These are phyloP conservation scores for Ophiosphaerella narmari DNA, from an alignment of 2,329 filamentous ascomycete species.

Conservation along the genomic window DNA sequence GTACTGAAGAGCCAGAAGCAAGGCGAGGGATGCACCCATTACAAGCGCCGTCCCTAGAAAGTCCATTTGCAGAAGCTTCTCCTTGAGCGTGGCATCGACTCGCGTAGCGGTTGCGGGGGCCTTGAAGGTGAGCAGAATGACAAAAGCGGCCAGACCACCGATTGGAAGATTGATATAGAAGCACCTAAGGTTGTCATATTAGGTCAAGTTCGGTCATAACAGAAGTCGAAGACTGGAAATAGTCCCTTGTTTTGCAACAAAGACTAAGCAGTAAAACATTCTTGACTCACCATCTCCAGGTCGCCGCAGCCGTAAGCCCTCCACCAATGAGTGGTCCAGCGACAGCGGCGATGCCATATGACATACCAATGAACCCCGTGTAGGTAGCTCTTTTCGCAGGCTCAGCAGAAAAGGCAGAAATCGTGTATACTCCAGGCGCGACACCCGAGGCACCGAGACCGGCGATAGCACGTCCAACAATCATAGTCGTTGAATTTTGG, in stretches of 20 bases:
- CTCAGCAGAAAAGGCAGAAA: slow-evolving; percentile 52
- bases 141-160: slow-evolving; percentile 45
- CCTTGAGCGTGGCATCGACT: slow-evolving; percentile 29
- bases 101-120: slow-evolving; percentile 33
- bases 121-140: slow-evolving; percentile 49
- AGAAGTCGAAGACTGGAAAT: slow-evolving; percentile 4
- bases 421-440: slow-evolving; percentile 35
- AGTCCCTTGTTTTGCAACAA: neutral
- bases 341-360: slow-evolving; percentile 45
- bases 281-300: slow-evolving; percentile 48
- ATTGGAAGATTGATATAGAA: slow-evolving; percentile 55
- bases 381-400: slow-evolving; percentile 48
- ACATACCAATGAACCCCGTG: slow-evolving; percentile 44
- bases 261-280: slow-evolving; percentile 8
- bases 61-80: slow-evolving; percentile 53
- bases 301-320: slow-evolving; percentile 41
- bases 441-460: slow-evolving; percentile 47
- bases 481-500: slow-evolving; percentile 42
- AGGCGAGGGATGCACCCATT: slow-evolving; percentile 45
- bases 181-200: slow-evolving; percentile 18
- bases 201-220: slow-evolving; percentile 2
- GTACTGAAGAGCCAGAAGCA: slow-evolving; percentile 54
- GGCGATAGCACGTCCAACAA: slow-evolving; percentile 47
- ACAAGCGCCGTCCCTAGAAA: slow-evolving; percentile 47
- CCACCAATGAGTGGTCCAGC: slow-evolving; percentile 51